Evolutionary conservation across 1,284 basidiomycete species (phyloP), one percentile per base, ranked within the genome.

Genomic region (Rhodotorula glutinis): DNA sequence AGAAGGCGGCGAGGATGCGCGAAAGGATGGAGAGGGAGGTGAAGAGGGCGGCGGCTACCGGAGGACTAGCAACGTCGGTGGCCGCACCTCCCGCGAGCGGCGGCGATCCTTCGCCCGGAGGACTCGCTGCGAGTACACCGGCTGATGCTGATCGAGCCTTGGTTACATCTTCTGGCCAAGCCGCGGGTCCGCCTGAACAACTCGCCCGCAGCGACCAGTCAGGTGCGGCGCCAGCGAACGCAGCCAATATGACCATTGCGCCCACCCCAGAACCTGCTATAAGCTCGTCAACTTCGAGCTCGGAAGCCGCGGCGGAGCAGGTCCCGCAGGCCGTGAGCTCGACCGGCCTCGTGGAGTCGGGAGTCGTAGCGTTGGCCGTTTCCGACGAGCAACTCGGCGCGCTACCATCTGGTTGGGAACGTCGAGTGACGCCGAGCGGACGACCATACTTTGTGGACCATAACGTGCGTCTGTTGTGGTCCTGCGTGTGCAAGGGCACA

Each of bases 371-470:
- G 90, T 76, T 91, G 91, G 79, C 89, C 75, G 88, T 90, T 25
- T 87, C 86, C 71, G 87, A 90, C 54, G 84, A 85, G 80, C 81
- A 89, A 82, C 83, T 86, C 23, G 85, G 87, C 13, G 85, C 88
- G n/a, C 81, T 98, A 40, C 95, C 95, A 0, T 76, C 80, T 41
- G 92, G 92, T 11, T 98, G 94, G 93, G 96, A 98, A 79, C 86
- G 92, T 62, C 86, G 66, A 13, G 47, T 25, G 1, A 60, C 65
- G 0, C 63, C 65, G 23, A 63, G 58, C 49, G 72, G 70, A 1
- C 25, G 64, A 43, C 16, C 55, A 14, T 74, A 74, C 62, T 74
- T 66, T 30, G 72, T 74, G 19, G 68, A 95, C 53, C 76, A 77
- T 62, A 76, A 76, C 77, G 93, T 91, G 0, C 86, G 96, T 55